Evolutionary conservation across 106 monocot species (phyloP).

Genomic region (Vanilla planifolia): DNA sequence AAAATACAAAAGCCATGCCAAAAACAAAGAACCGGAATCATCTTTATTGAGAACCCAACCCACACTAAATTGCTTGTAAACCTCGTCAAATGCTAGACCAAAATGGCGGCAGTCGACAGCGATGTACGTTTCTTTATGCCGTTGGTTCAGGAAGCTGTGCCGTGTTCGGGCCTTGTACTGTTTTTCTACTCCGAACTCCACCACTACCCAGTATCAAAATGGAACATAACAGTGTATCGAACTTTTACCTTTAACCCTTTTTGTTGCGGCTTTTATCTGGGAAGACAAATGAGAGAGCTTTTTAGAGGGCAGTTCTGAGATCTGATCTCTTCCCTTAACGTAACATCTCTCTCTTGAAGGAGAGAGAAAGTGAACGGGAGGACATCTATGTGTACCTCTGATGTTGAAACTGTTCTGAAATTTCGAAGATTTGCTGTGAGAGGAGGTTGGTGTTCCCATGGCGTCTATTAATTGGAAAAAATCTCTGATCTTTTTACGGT

Average conservation of each 20-base stretch:
- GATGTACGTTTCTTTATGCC: not conserved
- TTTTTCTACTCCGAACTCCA: not conserved
- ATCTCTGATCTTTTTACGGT: not conserved
- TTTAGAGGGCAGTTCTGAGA: not conserved
- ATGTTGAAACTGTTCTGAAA: not conserved
- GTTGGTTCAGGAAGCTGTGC: not conserved
- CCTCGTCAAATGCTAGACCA: no score
- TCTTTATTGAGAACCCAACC: no score
- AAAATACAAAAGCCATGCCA: no score
- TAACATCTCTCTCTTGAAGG: not conserved
- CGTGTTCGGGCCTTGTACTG: not conserved
- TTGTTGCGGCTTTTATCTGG: constrained; percentile 1
- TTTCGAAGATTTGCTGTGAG: not conserved
- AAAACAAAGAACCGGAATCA: no score
- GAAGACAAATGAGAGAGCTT: not conserved
- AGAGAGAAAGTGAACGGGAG: not conserved
- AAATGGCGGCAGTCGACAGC: no score
- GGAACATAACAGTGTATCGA: constrained; percentile 1
- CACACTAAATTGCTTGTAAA: no score
- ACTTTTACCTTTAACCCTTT: not conserved
- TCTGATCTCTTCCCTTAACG: no score
- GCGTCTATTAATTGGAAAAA: no score
- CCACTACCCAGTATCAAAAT: not conserved
- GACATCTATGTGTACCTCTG: not conserved
- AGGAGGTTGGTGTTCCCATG: not conserved